These are phyloP conservation scores for Chrysopogon serrulatus DNA, from an alignment of 176 grass and related monocot genomes.

Conservation along the genomic window DNA sequence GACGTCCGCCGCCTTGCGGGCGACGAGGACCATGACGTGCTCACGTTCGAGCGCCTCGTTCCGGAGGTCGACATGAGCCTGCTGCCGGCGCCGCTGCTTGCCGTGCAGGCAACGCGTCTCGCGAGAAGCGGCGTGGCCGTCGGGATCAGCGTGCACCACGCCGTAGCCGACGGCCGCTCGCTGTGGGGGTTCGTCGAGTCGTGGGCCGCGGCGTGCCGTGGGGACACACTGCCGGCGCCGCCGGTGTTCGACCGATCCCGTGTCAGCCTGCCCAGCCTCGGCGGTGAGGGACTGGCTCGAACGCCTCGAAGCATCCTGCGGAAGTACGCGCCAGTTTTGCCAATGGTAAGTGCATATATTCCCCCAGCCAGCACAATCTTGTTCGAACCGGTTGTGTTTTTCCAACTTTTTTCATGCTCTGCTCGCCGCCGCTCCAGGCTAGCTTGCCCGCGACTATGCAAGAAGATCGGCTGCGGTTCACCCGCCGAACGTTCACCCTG, in stretches of 20 bases:
- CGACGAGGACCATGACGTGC: conserved; percentile 27
- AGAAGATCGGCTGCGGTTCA: neutral
- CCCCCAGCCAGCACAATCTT: no score
- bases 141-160: conserved; percentile 27
- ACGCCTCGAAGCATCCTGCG: neutral
- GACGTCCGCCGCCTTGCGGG: conserved; percentile 20
- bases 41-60: conserved; percentile 27
- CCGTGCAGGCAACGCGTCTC: conserved; percentile 45
- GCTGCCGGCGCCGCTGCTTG: conserved; percentile 36
- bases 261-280: no score
- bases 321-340: neutral
- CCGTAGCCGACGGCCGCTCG: conserved; percentile 18
- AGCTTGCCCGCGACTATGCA: neutral
- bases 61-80: conserved; percentile 18
- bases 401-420: no score
- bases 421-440: no score
- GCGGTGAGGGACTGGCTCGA: neutral
- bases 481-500: conserved; percentile 18
- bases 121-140: conserved; percentile 7
- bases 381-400: no score
- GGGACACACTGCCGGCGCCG: no score
- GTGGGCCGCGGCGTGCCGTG: no score
- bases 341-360: neutral
- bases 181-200: conserved; percentile 31
- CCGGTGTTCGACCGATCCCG: no score